Evolutionary conservation across 371 early-diverging fungal species (phyloP), one percentile per base, ranked within the genome.

Genomic region (Capillidium rhysosporum): DNA sequence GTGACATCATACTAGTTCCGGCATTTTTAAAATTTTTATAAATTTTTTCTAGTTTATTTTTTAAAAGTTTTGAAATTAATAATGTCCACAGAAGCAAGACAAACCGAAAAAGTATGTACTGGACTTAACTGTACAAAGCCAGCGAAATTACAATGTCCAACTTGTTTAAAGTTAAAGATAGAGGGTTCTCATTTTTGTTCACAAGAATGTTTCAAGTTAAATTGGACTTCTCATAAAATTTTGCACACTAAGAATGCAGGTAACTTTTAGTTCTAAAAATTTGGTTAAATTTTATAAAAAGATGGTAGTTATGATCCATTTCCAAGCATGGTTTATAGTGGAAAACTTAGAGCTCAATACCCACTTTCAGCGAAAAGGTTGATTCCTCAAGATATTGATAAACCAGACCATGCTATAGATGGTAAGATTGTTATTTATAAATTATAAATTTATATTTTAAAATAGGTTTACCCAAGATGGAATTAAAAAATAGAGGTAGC

Each of bases 151-250:
- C 81, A 82, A 57, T 92, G 93, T 59, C 93, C 93, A 18, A 86
- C 81, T 2, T 92, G 93, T 62, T 52, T 82, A n/a, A 89, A 89
- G 64, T 69, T 80, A 20, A 66, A 63, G 26, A 71, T 88, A 30
- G 58, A 61, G 24, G 73, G 65, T 26, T 79, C 84, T 2, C 78
- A 69, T 62, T 92, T 89, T 58, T 92, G 93, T 64, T 76, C 82
- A 26, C 93, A 90, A 64, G 78, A 74, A 41, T 92, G 92, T 66
- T 93, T 93, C 71, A 85, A 82, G 61, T 61, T 69, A 51, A 80
- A 68, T 65, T 93, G 94, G 94, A 69, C 71, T 59, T 41, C 26
- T 16, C 84, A 81, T 61, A 73, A 76, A 52, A 58, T 68, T 18
- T 63, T 70, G 30, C 79, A 78, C 57, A 71, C 40, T 21, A 49